Conservation (phyloP, 192 early-diverging fungal species). For the Backusella parvicylindrica region DNA sequence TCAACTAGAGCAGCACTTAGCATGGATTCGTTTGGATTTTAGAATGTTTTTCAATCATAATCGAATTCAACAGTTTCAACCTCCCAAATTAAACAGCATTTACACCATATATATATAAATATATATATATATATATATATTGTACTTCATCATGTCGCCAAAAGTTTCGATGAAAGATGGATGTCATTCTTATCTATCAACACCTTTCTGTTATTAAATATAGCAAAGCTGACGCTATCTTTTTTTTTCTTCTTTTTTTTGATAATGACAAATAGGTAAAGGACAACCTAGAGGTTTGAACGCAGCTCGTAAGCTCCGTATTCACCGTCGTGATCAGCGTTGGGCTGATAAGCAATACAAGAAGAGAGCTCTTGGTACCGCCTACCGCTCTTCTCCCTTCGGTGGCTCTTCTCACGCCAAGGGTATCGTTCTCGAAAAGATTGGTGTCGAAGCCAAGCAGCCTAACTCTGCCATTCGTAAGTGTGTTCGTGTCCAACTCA, state of each 20-base stretch:
- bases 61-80: background rate
- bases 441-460: constrained; percentile 99
- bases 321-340: constrained; percentile 95
- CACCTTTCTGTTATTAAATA: background rate
- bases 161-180: background rate
- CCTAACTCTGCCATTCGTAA: constrained; percentile 99
- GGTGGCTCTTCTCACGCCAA: constrained; percentile 99
- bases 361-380: constrained; percentile 96
- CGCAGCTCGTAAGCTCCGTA: constrained; percentile 97
- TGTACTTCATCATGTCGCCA: background rate
- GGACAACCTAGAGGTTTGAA: constrained; percentile 98
- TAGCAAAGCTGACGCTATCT: background rate
- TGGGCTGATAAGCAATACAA: constrained; percentile 99
- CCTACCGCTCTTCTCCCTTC: constrained; percentile 97
- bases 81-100: background rate
- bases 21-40: background rate
- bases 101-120: too few relatives aligned
- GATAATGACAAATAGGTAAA: constrained; percentile 43
- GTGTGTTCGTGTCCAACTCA: constrained; percentile 99
- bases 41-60: background rate
- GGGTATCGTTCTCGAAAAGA: constrained; percentile 99
- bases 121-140: background rate
- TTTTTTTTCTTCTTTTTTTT: background rate
- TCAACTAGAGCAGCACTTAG: background rate
- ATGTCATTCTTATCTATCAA: background rate